Conservation (phyloP, 2,329 filamentous ascomycete genomes). For the Aspergillus sp. region DNA sequence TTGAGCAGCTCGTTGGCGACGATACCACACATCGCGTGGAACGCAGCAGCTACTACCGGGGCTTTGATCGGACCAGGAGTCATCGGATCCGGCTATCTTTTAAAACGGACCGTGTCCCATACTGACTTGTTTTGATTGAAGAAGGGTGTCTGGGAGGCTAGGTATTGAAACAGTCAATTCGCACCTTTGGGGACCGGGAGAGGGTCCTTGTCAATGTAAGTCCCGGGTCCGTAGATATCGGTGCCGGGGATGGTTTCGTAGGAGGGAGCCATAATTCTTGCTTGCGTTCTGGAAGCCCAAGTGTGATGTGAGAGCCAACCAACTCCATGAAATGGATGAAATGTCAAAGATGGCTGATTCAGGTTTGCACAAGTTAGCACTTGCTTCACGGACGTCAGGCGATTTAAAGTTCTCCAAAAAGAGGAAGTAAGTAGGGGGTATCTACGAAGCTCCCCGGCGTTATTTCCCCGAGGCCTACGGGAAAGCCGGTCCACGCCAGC, state of each 20-base stretch:
- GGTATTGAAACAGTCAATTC: conserved; percentile 37
- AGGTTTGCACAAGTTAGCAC: too few species aligned
- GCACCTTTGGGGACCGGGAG: conserved; percentile 39
- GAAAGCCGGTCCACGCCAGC: neutral
- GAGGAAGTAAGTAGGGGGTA: too few species aligned
- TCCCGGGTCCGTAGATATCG: conserved; percentile 42
- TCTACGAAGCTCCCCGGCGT: neutral
- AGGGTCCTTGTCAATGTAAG: conserved; percentile 39
- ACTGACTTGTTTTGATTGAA: conserved; percentile 36
- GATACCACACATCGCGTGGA: conserved; percentile 47
- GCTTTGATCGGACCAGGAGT: conserved; percentile 48
- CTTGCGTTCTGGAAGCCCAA: neutral
- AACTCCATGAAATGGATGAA: neutral
- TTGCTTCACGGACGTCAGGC: too few species aligned
- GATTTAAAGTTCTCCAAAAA: too few species aligned
- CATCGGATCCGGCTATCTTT: conserved; percentile 40
- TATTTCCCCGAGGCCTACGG: neutral
- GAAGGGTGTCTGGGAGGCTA: conserved; percentile 40
- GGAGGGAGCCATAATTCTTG: neutral
- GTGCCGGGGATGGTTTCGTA: conserved; percentile 17
- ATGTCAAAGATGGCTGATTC: too few species aligned
- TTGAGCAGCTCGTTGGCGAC: conserved; percentile 42
- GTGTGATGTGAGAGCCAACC: neutral
- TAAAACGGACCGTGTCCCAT: conserved; percentile 38
- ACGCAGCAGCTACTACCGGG: conserved; percentile 41